Base-by-base conservation (phyloP, 1,284 basidiomycete species). In the Cutaneotrichosporon arboriforme region DNA sequence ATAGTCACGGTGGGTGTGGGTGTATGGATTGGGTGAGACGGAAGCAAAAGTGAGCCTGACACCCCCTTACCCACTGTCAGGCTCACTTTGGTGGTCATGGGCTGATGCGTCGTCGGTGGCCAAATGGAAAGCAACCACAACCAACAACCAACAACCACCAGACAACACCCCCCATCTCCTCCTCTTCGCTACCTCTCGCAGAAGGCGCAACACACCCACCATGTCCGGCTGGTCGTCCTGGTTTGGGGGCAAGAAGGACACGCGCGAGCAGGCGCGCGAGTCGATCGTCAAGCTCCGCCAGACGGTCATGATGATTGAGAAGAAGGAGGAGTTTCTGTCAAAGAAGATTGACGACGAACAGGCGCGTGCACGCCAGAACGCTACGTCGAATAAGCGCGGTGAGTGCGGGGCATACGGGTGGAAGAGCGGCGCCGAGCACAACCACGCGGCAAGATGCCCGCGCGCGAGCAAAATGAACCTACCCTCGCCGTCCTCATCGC, bases 281-380 rank as follows among this genome's bases (percentile, higher is more conserved):
- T 87, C 91, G 44, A 94, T 94, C 72, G 87, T 94, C 56, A 80
- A 78, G 33, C 80, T 94, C 64, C 82, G 91, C 65, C 85, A 90
- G 76, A 88, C 92, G 72, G 81, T 93, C 59, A 84, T 93, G 75
- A 88, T 97, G 84, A 85, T 98, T 64, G 92, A 97, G 82, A 99
- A 97, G 89, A 97, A 97, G 81, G 96, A 98, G 79, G 93, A 97
- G 76, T 81, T 90, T 76, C 79, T 97, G 61, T 86, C 88, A 80
- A 92, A 90, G 82, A 93, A 96, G 85, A 91, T 98, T 65, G 91
- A 96, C 39, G 92, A 97, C 59, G 94, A 97, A 73, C 67, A 84
- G 66, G 85, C 84, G 80, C 96, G 92, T 78, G 96, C 96, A 22
- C 87, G 84, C 74, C 84, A 87, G 20, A 94, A 97, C 73, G 93